Base-by-base conservation (phyloP, 2,329 filamentous ascomycete species). In the Pestalotiopsis sp. region DNA sequence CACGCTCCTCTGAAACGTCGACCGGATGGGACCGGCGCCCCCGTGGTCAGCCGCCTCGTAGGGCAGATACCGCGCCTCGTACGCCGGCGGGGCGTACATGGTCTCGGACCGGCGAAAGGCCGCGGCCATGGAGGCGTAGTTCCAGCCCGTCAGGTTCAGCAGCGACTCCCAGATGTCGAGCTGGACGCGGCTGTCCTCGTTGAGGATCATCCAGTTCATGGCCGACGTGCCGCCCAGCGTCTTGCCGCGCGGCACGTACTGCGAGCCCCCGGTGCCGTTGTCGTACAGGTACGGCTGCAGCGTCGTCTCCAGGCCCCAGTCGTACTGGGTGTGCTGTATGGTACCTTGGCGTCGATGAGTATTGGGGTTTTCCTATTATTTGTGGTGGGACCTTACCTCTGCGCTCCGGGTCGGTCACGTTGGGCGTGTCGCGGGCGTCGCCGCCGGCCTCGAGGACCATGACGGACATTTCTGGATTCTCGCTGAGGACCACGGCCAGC, bases 121-220 rank as follows among this genome's bases (percentile, higher is more conserved):
- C 22, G 66, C 62, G n/a, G 66, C 64, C 48, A 68, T 55, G 22
- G 64, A 44, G 14, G 67, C 39, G 64, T 64, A 69, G 56, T 69
- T 69, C 68, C 66, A 69, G 24, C 66, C 55, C 6, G 66, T 66
- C 17, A 68, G 64, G 40, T 69, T 68, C 13, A 69, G 60, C 11
- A 69, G 52, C 40, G 56, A 56, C 52, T 69, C 68, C 68, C 64
- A 68, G 20, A 66, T 58, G 40, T 69, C 68, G 22, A 69, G 60
- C 55, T 68, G 68, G 20, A 65, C 66, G 17, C 66, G 64, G 30
- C 66, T 68, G 40, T 66, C 59, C 6, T 64, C 64, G 35, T 68
- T 69, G 62, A 67, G 68, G 24, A 69, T 68, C 66, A 69, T 69
- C 66, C 64, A 69, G 40, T 68, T 69, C 68, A 68, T 69, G 38